These are phyloP conservation scores for Suillus decipiens DNA, from an alignment of 768 basidiomycete species.

Conservation along the genomic window DNA sequence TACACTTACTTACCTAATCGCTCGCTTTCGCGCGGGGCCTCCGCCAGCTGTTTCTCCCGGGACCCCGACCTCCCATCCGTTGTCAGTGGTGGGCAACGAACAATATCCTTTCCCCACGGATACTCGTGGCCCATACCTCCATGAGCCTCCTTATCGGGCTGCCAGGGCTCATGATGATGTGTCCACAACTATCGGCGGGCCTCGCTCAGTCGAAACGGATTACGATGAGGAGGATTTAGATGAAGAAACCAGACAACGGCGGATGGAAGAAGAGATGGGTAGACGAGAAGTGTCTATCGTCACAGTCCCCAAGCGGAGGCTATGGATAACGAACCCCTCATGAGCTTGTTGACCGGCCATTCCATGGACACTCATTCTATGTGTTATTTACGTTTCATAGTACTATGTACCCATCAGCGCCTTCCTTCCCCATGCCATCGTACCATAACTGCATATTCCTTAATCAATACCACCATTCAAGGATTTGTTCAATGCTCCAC, in stretches of 20 bases:
- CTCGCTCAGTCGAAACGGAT: conserved; percentile 55
- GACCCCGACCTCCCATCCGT: conserved; percentile 39
- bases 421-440: conserved; percentile 15
- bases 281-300: conserved; percentile 84
- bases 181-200: conserved; percentile 40
- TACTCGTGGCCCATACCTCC: conserved; percentile 60
- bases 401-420: not conserved
- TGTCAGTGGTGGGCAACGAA: conserved; percentile 42
- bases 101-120: conserved; percentile 49
- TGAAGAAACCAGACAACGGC: conserved; percentile 69
- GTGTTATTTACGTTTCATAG: conserved; percentile 7
- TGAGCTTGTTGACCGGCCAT: conserved; percentile 22
- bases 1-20: conserved; percentile 50
- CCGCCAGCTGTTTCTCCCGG: conserved; percentile 35
- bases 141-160: conserved; percentile 63
- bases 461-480: conserved; percentile 29
- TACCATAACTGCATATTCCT: conserved; percentile 27
- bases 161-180: conserved; percentile 44
- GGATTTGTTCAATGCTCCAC: conserved; percentile 36
- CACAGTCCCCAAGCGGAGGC: conserved; percentile 68
- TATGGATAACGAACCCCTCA: conserved; percentile 74
- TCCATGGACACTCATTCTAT: conserved; percentile 4
- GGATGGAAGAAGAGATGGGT: conserved; percentile 82
- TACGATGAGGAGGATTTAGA: conserved; percentile 72
- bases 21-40: conserved; percentile 41